These are phyloP conservation scores for Aspergillus sergii DNA, from an alignment of 2,329 filamentous ascomycete species.

Conservation along the genomic window DNA sequence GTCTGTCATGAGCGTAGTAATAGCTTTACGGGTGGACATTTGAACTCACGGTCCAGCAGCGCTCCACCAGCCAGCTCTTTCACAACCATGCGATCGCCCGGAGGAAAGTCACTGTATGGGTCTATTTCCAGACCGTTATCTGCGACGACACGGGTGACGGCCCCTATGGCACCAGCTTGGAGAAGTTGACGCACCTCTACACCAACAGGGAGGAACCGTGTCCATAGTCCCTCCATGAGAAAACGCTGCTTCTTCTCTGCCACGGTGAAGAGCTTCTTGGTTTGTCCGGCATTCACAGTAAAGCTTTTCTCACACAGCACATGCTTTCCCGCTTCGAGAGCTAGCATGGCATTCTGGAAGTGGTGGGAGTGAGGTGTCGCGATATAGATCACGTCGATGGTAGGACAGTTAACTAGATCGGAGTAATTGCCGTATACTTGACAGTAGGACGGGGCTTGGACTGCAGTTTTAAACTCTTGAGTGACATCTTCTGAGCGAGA, in stretches of 20 bases:
- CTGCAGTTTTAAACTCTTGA: not conserved
- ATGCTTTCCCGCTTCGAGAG: constrained; percentile 74
- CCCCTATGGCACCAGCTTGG: constrained; percentile 45
- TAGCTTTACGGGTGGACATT: too few relatives aligned
- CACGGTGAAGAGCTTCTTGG: constrained; percentile 65
- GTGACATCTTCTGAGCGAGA: not conserved
- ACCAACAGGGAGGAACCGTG: constrained; percentile 73
- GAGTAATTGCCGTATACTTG: constrained; percentile 62
- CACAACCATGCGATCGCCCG: too few relatives aligned
- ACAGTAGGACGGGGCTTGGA: too few relatives aligned
- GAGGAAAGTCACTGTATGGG: too few relatives aligned
- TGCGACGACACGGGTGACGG: constrained; percentile 52
- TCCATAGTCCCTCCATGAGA: constrained; percentile 66
- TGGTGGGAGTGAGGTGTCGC: constrained; percentile 84
- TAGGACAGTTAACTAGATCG: constrained; percentile 71
- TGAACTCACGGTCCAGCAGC: too few relatives aligned
- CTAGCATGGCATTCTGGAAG: constrained; percentile 79
- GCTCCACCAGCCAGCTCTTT: too few relatives aligned
- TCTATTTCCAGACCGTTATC: constrained; percentile 31
- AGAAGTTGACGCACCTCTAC: constrained; percentile 67
- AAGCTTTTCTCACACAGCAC: constrained; percentile 84
- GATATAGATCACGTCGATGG: constrained; percentile 79
- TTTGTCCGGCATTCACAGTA: constrained; percentile 73
- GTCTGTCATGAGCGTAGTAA: too few relatives aligned
- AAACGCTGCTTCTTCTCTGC: constrained; percentile 70